Evolutionary conservation across 1,139 yeast genomes (phyloP).

Genomic region (Geotrichum restrictum): DNA sequence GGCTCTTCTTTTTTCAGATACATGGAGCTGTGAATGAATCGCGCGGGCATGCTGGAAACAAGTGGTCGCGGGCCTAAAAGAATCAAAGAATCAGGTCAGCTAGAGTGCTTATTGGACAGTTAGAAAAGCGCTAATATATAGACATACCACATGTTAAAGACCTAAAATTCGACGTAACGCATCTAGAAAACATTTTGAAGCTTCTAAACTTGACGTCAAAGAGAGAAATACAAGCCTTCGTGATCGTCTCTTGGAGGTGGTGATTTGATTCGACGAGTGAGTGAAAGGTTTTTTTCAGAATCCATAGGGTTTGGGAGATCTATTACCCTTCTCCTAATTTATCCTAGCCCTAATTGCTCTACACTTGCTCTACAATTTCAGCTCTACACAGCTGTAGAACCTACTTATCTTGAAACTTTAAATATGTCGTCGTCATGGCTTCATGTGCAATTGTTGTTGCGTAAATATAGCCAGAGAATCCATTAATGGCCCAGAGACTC

Average conservation of each 20-base stretch:
- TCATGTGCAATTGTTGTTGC: too few relatives aligned
- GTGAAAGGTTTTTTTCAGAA: slow-evolving; percentile 6
- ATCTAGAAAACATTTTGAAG: slow-evolving; percentile 8
- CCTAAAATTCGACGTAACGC: slow-evolving; percentile 7
- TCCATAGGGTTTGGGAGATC: neutral
- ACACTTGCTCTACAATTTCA: neutral
- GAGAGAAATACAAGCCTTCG: neutral
- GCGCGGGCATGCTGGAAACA: slow-evolving; percentile 11
- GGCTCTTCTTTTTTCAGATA: slow-evolving; percentile 16
- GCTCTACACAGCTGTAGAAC: too few relatives aligned
- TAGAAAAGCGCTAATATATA: neutral
- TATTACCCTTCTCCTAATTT: neutral
- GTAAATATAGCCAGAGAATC: too few relatives aligned
- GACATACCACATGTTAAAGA: slow-evolving; percentile 11
- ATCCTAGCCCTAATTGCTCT: neutral
- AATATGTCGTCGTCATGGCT: too few relatives aligned
- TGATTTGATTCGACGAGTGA: neutral
- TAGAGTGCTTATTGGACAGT: neutral
- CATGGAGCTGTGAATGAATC: slow-evolving; percentile 9
- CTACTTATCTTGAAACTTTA: too few relatives aligned
- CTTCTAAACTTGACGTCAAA: neutral
- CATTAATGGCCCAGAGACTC: too few relatives aligned
- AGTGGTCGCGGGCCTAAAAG: slow-evolving; percentile 10
- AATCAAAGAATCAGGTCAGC: slow-evolving; percentile 4
- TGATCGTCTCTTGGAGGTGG: slow-evolving; percentile 4